Evolutionary conservation across 139 green algal genomes (phyloP), one percentile per base, ranked within the genome.

Genomic region (Coelastrella sp.): DNA sequence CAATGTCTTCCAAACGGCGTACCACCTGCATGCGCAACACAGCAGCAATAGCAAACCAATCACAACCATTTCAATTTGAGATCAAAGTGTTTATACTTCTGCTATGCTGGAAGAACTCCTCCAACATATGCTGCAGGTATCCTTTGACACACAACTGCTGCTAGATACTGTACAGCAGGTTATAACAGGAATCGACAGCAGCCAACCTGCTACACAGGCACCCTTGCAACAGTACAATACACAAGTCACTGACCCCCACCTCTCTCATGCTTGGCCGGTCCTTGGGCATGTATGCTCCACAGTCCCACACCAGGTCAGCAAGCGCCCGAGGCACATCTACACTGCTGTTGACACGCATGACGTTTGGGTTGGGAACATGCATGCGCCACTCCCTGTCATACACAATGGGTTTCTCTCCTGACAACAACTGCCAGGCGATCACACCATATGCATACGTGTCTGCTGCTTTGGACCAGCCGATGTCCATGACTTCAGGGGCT

Each of bases 341-440:
- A 41, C 4, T 13, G 15, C 27, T 21, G 13, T 75, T 40, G 1
- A 71, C 30, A 13, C 78, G 27, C 60, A 84, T 41, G 60, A 84
- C 40, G 38, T 71, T 37, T 5, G 78, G 78, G 78, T 84, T 74
- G 6, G 78, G 78, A 60, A 84, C 25, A 41, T 84, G 78, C 78
- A 84, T 84, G 15, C 62, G 78, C 78, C 78, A 84, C 62, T 84
- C 78, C 25, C 78, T 37, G 78, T 84, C 78, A 57, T 84, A 84
- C 60, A 75, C 62, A 23, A 84, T 84, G 38, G 78, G 78, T 60
- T 84, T 84, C 50, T 69, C 32, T 7, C 76, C 78, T 9, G 78
- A 76, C 25, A 84, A 40, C 60, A 84, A 60, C 78, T 84, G 78
- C 78, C 78, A 84, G 15, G 62, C 62, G 19, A 84, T 76, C 41